Evolutionary conservation across 1,284 basidiomycete species (phyloP).

Genomic region (Rhizoctonia solani): DNA sequence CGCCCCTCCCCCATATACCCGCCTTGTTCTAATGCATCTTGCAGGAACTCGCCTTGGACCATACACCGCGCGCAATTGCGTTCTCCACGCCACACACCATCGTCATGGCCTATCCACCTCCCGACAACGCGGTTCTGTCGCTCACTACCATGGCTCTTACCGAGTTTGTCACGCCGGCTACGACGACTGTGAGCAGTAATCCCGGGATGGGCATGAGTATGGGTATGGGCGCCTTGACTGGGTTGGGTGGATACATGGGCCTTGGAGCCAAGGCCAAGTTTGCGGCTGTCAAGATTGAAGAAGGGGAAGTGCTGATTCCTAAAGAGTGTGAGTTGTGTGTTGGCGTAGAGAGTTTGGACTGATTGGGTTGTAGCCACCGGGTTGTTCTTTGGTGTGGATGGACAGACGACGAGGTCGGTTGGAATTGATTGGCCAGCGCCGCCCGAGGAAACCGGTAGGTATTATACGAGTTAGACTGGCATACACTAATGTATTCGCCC

Average conservation of each 20-base stretch:
- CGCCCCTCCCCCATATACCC: slow-evolving; percentile 31
- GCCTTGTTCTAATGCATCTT: not conserved
- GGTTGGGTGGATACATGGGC: slow-evolving; percentile 87
- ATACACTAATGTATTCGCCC: slow-evolving; percentile 3
- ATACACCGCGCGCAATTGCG: slow-evolving; percentile 77
- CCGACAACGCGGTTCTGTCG: slow-evolving; percentile 76
- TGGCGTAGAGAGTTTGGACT: not conserved
- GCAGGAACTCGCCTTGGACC: slow-evolving; percentile 80
- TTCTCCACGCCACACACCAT: slow-evolving; percentile 66
- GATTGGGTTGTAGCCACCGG: slow-evolving; percentile 61
- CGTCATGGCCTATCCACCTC: slow-evolving; percentile 77
- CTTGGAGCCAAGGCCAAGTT: slow-evolving; percentile 70
- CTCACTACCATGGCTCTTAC: slow-evolving; percentile 60
- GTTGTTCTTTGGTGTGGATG: slow-evolving; percentile 71
- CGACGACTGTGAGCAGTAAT: slow-evolving; percentile 47
- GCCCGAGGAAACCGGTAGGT: slow-evolving; percentile 78
- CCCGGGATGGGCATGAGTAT: slow-evolving; percentile 47
- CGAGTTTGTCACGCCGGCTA: slow-evolving; percentile 58
- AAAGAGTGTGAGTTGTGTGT: slow-evolving; percentile 70
- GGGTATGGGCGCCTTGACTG: slow-evolving; percentile 72
- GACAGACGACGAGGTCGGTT: slow-evolving; percentile 60
- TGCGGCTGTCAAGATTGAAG: slow-evolving; percentile 63
- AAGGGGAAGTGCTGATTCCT: slow-evolving; percentile 72
- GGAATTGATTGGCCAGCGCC: slow-evolving; percentile 77
- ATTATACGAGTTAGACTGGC: not conserved